Conservation (phyloP, 179 eudicot species). For the Sideroxylon spinosum region DNA sequence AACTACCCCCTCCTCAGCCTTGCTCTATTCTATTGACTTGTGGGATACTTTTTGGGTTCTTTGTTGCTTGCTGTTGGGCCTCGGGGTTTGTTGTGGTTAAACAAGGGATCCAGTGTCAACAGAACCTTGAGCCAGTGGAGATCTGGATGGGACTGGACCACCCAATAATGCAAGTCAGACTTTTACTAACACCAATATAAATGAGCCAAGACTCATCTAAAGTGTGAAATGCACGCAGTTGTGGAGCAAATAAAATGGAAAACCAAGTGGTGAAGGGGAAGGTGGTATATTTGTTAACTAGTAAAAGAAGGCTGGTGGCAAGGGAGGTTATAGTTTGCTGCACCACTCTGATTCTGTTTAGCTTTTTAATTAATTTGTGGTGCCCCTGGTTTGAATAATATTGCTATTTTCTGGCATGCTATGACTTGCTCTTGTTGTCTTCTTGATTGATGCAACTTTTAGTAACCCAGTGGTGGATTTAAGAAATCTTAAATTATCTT, state of each 20-base stretch:
- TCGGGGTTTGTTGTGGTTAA: too few species aligned
- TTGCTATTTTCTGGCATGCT: not conserved
- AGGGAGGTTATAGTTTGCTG: too few species aligned
- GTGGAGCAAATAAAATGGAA: not conserved
- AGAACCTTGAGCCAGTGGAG: too few species aligned
- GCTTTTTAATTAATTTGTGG: not conserved
- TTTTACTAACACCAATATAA: too few species aligned
- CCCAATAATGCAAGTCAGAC: not conserved
- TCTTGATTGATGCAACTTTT: not conserved
- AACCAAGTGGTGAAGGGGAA: not conserved
- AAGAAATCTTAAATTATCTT: not conserved
- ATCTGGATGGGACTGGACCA: not conserved
- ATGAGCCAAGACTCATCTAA: too few species aligned
- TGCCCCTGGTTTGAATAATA: not conserved
- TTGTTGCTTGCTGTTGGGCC: too few species aligned
- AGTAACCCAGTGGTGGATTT: not conserved
- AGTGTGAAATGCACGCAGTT: not conserved
- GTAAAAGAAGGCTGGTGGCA: too few species aligned
- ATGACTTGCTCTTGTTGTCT: not conserved
- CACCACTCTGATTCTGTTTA: too few species aligned
- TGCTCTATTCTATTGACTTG: too few species aligned
- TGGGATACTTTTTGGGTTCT: too few species aligned
- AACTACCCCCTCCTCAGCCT: too few species aligned
- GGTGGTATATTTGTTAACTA: not conserved
- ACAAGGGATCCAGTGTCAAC: too few species aligned